These are phyloP conservation scores for Rhodofomes roseus DNA, from an alignment of 1,284 basidiomycete species.

Conservation along the genomic window DNA sequence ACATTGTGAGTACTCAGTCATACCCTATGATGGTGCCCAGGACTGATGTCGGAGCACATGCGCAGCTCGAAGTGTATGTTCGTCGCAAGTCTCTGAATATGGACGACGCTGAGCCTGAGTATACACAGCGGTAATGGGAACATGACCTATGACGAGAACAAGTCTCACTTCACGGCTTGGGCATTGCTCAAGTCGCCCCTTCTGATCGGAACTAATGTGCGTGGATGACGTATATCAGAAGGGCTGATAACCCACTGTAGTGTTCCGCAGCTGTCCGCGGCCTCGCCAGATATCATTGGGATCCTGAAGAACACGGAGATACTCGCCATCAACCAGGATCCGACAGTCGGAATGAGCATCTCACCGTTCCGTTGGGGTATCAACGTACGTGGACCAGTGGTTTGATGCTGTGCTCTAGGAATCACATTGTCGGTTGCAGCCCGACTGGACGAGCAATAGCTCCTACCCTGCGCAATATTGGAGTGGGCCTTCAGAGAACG, in stretches of 20 bases:
- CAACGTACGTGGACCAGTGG: slow-evolving; percentile 32
- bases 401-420: no score
- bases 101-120: background rate
- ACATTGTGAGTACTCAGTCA: slow-evolving; percentile 39
- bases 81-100: background rate
- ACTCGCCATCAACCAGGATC: slow-evolving; percentile 66
- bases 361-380: slow-evolving; percentile 65
- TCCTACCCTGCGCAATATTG: slow-evolving; percentile 46
- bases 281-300: slow-evolving; percentile 42
- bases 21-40: background rate
- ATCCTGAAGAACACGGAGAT: slow-evolving; percentile 60
- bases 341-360: slow-evolving; percentile 52
- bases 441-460: slow-evolving; percentile 41
- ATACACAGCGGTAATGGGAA: slow-evolving; percentile 48
- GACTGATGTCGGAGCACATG: background rate
- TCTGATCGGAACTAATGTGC: slow-evolving; percentile 38
- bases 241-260: background rate
- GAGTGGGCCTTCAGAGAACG: slow-evolving; percentile 44
- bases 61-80: slow-evolving; percentile 44
- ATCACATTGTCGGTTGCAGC: slow-evolving; percentile 29
- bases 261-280: slow-evolving; percentile 40
- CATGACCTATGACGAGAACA: slow-evolving; percentile 53
- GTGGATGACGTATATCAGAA: background rate
- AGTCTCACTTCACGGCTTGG: slow-evolving; percentile 62
- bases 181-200: slow-evolving; percentile 57